phyloP scores from a whole-genome alignment of 208 protist genomes.

The Acanthamoeba rhysodes region DNA sequence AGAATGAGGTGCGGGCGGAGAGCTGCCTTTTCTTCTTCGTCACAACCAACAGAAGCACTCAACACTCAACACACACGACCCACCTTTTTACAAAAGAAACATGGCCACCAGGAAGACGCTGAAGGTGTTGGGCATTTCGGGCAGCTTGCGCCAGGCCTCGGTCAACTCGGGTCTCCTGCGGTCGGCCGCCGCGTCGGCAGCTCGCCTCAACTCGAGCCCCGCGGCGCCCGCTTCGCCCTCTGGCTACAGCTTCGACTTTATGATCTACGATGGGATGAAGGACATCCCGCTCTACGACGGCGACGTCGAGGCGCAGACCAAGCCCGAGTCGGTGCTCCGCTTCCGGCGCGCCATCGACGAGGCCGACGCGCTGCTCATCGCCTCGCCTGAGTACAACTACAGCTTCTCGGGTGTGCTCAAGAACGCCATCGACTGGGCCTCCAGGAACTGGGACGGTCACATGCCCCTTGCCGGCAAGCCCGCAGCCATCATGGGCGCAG shows the following conservation, averaged over 20 bases:
- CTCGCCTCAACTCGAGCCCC: not conserved
- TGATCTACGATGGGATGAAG: not conserved
- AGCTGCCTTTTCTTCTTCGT: not conserved
- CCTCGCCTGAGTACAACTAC: constrained; percentile 61
- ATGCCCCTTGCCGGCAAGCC: constrained; percentile 40
- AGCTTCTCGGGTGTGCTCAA: constrained; percentile 51
- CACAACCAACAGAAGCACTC: no score
- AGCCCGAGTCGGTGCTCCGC: constrained; percentile 7
- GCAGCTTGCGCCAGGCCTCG: constrained; percentile 25
- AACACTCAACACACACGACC: not conserved
- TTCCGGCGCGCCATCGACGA: constrained; percentile 39
- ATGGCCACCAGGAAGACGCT: constrained; percentile 39
- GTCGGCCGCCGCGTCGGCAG: not conserved
- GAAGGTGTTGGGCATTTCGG: not conserved
- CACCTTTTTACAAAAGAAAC: not conserved
- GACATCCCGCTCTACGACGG: constrained; percentile 47
- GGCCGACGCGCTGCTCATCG: constrained; percentile 53
- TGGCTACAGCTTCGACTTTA: constrained; percentile 21
- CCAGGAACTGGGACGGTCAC: not conserved
- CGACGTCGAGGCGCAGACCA: constrained; percentile 13
- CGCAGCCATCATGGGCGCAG: not conserved
- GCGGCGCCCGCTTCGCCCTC: not conserved
- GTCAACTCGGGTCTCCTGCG: not conserved
- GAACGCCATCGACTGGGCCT: constrained; percentile 66
- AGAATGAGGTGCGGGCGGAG: no score